Evolutionary conservation across 345 rosid genomes (phyloP), one percentile per base, ranked within the genome.

Genomic region (Citrus inodora): DNA sequence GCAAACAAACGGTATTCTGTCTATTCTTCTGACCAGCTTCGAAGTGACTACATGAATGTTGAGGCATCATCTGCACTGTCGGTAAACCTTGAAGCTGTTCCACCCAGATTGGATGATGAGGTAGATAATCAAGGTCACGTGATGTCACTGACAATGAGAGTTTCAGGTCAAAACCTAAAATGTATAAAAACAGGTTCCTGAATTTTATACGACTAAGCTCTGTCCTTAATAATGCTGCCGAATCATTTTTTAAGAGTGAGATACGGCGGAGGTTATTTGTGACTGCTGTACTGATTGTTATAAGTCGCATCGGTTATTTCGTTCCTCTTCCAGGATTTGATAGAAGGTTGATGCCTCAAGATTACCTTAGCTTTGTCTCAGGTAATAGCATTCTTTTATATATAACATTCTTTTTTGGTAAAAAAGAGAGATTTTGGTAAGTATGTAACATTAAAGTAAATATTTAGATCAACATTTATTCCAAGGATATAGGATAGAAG

Each of bases 321-420:
- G 86, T 95, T 78, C 99, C 98, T 77, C 80, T 95, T 67, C 99
- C 99, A 78, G 98, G 99, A 51, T 95, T 89, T 70, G 93, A 92
- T 85, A 90, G 96, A 81, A 88, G 91, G 80, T 81, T 91, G 81
- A 89, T 95, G 70, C 98, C 98, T 64, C 91, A 85, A 86, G 94
- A 93, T 87, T 95, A 93, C 79, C 94, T 95, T 74, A 92, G 94
- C 86, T 93, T 93, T 85, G 92, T 85, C 82, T 88, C 97, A 0
- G 98, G 98, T 30, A 30, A 30, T 30, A 30, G 3, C 32, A 30
- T 30, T 30, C 32, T 30, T 30, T 30, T 30, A 28, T 28, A 28
- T 28, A 30, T 30, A 30, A 30, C 32, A 30, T 30, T 30, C 32
- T 2, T 30, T 30, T 30, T 30, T 2, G 32, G 32, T 30, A 30